Evolutionary conservation across 2,329 filamentous ascomycete genomes (phyloP), one percentile per base, ranked within the genome.

Genomic region (Calonectria pseudoturangicola): DNA sequence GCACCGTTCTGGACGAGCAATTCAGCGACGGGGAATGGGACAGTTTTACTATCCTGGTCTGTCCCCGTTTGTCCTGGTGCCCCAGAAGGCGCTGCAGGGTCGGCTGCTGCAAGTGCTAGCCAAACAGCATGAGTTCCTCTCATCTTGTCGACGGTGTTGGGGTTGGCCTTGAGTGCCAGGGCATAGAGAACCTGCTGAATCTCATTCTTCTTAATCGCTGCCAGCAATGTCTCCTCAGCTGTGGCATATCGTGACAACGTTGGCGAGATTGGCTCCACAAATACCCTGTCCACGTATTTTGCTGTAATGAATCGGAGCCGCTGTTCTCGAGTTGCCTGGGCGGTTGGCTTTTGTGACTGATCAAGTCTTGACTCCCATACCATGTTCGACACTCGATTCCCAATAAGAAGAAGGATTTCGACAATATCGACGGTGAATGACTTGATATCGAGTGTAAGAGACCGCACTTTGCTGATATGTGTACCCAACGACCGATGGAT

Each of bases 351-450:
- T 56, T 90, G 80, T 7, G 89, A 86, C 28, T 89, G 89, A 72
- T 98, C 95, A 28, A 98, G 88, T 73, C 87, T 94, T 16, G 95
- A 93, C 86, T 99, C 97, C 95, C 96, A 99, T 25, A 99, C 89
- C 93, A 96, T 96, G 84, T 99, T 99, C 79, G 96, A 97, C 65
- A 98, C 92, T 64, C 96, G 92, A 83, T 99, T 99, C 74, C 97
- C 97, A 74, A 99, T 92, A 71, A 96, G 92, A 71, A 98, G 88
- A 50, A 99, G 89, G 60, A 99, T 90, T 82, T 99, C 97, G 83
- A 99, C 94, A 82, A 98, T 98, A 87, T 99, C 97, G 79, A 94
- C 93, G 4, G 97, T 98, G 83, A 99, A 99, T 0, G 96, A 98
- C 67, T 94, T 96, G 77, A 97, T 97, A 82, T 99, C 97, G 50